Base-by-base conservation (phyloP, 768 basidiomycete genomes). In the Auriscalpium microsporum region DNA sequence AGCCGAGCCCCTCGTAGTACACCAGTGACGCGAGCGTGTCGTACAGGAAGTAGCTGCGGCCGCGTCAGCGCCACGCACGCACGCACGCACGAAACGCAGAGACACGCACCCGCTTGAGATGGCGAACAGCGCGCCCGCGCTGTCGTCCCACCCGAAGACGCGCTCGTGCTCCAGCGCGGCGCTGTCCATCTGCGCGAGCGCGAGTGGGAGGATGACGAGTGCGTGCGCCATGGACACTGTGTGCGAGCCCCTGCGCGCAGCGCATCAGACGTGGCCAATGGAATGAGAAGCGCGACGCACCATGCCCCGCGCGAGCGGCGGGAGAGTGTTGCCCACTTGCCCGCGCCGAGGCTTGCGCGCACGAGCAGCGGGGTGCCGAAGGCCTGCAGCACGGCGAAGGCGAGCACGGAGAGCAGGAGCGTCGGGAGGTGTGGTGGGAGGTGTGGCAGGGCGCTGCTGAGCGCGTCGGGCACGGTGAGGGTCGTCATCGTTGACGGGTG, bases 41-140 rank as follows among this genome's bases (percentile, higher is more conserved):
- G 92, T 92, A 95, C 17, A 93, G 59, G 67, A 95, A 94, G 64
- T 86, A 86, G 6, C 84, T 87, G 62, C 3, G 19, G 10, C 50
- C 10, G 17, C 47, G 23, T 36, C 21, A 28, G 44, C 35, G 13
- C 38, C 40, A 13, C n/a, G 10, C 1, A 34, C n/a, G n/a, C 8
- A 21, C n/a, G 33, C 34, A 37, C 10, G 17, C 44, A 38, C 45
- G 42, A 36, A 56, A 35, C 16, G 1, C 45, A 33, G 37, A 11
- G n/a, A 28, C 28, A 70, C 74, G 60, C 56, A 87, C 86, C 86
- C 91, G 50, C 77, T 76, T 34, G 87, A 82, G 48, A 95, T 76
- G 21, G 86, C 87, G 60, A 81, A 73, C 2, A 85, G 71, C 47
- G 78, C 72, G 19, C 82, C 85, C 5, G 78, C 75, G 17, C 66